phyloP scores from a whole-genome alignment of 495 filamentous ascomycete genomes.

The Astrothelium macrocarpum region DNA sequence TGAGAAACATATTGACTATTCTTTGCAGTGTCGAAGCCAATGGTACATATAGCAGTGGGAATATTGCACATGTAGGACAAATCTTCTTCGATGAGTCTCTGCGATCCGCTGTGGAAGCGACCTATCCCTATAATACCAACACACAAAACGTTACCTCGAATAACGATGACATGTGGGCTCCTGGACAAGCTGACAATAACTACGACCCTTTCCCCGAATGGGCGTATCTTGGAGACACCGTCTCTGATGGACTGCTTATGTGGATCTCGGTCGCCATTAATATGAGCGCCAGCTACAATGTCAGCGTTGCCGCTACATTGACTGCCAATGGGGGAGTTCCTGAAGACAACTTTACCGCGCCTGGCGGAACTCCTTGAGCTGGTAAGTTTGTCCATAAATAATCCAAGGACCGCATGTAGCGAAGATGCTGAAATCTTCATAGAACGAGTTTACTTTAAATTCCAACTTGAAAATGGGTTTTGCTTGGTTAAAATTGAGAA shows the following conservation, averaged over 20 bases:
- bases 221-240: constrained; percentile 41
- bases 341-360: background rate
- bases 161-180: constrained; percentile 42
- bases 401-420: background rate
- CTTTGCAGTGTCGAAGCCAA: constrained; percentile 26
- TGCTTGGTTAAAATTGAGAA: background rate
- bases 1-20: constrained; percentile 17
- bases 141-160: constrained; percentile 43
- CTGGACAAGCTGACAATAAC: constrained; percentile 38
- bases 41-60: constrained; percentile 41
- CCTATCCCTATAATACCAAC: constrained; percentile 47
- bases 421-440: background rate
- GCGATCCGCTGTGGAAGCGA: constrained; percentile 45
- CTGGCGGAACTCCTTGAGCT: background rate
- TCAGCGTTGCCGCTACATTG: constrained; percentile 1
- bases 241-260: constrained; percentile 44
- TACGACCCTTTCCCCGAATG: constrained; percentile 52
- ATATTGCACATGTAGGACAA: constrained; percentile 48
- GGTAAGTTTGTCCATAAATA: background rate
- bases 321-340: background rate
- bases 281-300: constrained; percentile 34
- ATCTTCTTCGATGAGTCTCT: constrained; percentile 55
- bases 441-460: background rate
- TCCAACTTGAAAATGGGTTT: background rate
- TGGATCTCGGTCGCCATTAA: constrained; percentile 54